A percentile compares a stretch with the other conserved stretches of the same genome.
Evolutionary conservation across 208 protist species (phyloP).

Genomic region (Borovskyia barvae): DNA sequence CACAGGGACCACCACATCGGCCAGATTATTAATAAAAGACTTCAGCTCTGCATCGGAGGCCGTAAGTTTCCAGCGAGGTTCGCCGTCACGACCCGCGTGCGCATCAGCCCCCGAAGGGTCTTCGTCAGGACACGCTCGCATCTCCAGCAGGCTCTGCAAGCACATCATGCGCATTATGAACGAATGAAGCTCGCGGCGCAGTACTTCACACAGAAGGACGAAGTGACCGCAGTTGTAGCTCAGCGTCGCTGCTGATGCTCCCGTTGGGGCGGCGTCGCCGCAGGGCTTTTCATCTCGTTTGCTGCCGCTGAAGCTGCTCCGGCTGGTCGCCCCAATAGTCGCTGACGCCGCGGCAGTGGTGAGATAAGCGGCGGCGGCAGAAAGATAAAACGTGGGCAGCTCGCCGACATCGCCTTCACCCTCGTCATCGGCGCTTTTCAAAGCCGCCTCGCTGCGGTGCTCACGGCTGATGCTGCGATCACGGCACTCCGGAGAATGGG

Average conservation of each 20-base stretch:
- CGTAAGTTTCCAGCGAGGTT: background rate
- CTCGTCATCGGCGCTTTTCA: background rate
- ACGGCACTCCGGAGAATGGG: too few species aligned
- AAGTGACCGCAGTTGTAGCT: conserved; percentile 25
- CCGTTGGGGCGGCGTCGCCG: too few species aligned
- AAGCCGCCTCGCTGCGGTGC: background rate
- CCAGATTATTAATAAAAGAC: conserved; percentile 34
- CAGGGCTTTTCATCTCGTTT: conserved; percentile 15
- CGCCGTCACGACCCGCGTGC: background rate
- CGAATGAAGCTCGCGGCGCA: conserved; percentile 37
- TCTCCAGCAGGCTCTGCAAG: conserved; percentile 4
- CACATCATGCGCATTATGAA: conserved; percentile 16
- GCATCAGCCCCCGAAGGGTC: background rate
- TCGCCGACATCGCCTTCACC: background rate
- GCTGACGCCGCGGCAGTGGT: background rate
- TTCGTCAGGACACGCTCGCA: background rate
- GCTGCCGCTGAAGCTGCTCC: background rate
- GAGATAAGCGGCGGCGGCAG: conserved; percentile 36
- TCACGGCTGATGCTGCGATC: background rate
- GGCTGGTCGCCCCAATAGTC: background rate
- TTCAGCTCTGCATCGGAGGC: conserved; percentile 13
- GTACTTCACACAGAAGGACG: conserved; percentile 39
- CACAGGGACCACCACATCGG: conserved; percentile 31
- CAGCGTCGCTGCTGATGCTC: too few species aligned
- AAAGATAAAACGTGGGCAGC: conserved; percentile 28